Evolutionary conservation across 108 stramenopile genomes (phyloP).

Genomic region (Aurantiochytrium sp.): DNA sequence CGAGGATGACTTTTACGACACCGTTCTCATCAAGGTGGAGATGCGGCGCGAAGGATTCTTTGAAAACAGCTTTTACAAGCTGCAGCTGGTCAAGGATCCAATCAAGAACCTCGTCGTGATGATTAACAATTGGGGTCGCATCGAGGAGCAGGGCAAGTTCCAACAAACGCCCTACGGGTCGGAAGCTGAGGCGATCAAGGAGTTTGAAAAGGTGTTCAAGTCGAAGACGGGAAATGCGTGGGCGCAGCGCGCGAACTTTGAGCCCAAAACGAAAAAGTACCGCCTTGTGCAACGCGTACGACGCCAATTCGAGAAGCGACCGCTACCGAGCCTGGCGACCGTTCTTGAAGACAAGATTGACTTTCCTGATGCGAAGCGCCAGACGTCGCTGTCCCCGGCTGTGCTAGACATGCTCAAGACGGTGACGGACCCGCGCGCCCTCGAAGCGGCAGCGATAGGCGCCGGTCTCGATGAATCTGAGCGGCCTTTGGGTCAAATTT

Average conservation of each 20-base stretch:
- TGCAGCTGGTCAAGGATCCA: neutral
- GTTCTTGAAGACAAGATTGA: neutral
- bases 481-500: neutral
- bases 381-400: neutral
- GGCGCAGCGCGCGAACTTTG: neutral
- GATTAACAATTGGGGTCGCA: neutral
- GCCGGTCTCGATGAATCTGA: neutral
- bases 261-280: neutral
- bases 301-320: neutral
- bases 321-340: neutral
- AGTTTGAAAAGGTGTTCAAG: slow-evolving; percentile 6
- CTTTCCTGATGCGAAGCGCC: neutral
- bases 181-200: neutral
- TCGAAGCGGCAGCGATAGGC: neutral
- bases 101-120: neutral
- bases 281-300: neutral
- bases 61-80: slow-evolving; percentile 1
- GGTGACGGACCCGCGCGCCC: neutral
- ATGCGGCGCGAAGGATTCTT: neutral
- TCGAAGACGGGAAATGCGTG: neutral
- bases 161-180: neutral
- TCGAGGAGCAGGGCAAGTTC: neutral
- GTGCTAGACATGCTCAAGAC: neutral
- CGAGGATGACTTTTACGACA: neutral
- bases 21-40: slow-evolving; percentile 2